phyloP scores from a whole-genome alignment of 1,139 yeast species.

The Candida sanyaensis region DNA sequence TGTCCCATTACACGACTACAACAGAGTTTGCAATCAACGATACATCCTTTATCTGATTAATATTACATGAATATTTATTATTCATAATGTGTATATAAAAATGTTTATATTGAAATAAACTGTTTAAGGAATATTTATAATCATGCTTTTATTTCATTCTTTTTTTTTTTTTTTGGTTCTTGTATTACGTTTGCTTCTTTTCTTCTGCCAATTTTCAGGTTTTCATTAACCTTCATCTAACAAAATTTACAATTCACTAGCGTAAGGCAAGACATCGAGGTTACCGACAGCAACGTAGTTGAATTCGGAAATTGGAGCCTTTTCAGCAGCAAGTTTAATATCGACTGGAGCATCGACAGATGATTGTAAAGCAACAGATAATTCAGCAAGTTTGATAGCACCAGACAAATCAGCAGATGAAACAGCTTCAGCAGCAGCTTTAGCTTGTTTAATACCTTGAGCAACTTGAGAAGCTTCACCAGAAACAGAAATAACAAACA shows the following conservation, averaged over 20 bases:
- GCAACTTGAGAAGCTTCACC: slow-evolving; percentile 62
- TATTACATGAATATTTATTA: slow-evolving; percentile 6
- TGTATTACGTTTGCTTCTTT: neutral
- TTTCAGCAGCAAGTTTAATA: slow-evolving; percentile 50
- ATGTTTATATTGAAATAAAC: slow-evolving; percentile 1
- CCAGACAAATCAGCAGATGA: slow-evolving; percentile 37
- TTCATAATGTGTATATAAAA: slow-evolving; percentile 4
- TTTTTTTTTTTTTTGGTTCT: neutral
- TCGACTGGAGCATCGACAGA: slow-evolving; percentile 50
- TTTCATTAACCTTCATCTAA: too few relatives aligned
- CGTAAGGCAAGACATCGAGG: slow-evolving; percentile 82
- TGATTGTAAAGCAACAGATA: slow-evolving; percentile 46
- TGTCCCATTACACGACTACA: slow-evolving; percentile 4
- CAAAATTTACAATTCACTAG: slow-evolving; percentile 73
- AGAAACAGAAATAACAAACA: slow-evolving; percentile 70
- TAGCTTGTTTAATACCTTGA: slow-evolving; percentile 62
- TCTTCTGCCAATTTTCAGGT: neutral
- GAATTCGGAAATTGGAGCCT: slow-evolving; percentile 61
- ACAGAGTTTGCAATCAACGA: slow-evolving; percentile 3
- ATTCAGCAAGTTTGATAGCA: slow-evolving; percentile 50
- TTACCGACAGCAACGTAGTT: slow-evolving; percentile 93
- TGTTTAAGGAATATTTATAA: slow-evolving; percentile 5
- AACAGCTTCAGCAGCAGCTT: slow-evolving; percentile 51
- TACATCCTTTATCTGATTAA: neutral
- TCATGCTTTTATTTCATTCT: slow-evolving; percentile 1